Evolutionary conservation across 805 yeast genomes (phyloP).

Genomic region (Alloascoidea hylecoeti): DNA sequence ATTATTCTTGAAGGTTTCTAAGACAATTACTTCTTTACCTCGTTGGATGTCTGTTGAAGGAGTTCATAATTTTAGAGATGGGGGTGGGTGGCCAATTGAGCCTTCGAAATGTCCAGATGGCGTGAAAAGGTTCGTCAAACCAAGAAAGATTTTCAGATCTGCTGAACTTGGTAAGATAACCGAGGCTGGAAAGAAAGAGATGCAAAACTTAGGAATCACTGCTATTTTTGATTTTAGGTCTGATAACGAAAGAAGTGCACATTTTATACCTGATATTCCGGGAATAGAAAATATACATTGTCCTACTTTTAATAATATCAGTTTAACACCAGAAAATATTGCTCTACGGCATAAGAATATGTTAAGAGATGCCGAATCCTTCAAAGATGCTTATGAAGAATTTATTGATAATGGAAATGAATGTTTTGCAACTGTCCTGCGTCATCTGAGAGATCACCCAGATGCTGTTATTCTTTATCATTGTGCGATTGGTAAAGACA

Average conservation of each 20-base stretch:
- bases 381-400: conserved; percentile 45
- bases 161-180: conserved; percentile 47
- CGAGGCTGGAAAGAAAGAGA: conserved; percentile 25
- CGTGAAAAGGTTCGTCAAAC: conserved; percentile 28
- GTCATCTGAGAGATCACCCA: conserved; percentile 39
- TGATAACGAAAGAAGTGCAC: conserved; percentile 29
- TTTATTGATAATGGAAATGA: conserved; percentile 35
- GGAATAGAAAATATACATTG: conserved; percentile 35
- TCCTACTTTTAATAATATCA: conserved; percentile 40
- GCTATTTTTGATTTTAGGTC: conserved; percentile 60
- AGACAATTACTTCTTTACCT: conserved; percentile 23
- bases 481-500: conserved; percentile 80
- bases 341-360: conserved; percentile 40
- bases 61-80: conserved; percentile 59
- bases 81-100: conserved; percentile 53
- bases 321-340: conserved; percentile 51
- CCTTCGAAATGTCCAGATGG: conserved; percentile 15
- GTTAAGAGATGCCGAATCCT: conserved; percentile 46
- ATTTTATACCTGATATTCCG: conserved; percentile 15
- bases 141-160: conserved; percentile 44
- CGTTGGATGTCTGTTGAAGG: conserved; percentile 59
- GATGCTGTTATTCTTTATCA: conserved; percentile 45
- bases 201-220: conserved; percentile 30
- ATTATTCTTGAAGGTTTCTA: conserved; percentile 31
- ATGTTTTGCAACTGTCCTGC: conserved; percentile 35